These are phyloP conservation scores for Rheum nobile DNA, from an alignment of 148 eudicot species.

Conservation along the genomic window DNA sequence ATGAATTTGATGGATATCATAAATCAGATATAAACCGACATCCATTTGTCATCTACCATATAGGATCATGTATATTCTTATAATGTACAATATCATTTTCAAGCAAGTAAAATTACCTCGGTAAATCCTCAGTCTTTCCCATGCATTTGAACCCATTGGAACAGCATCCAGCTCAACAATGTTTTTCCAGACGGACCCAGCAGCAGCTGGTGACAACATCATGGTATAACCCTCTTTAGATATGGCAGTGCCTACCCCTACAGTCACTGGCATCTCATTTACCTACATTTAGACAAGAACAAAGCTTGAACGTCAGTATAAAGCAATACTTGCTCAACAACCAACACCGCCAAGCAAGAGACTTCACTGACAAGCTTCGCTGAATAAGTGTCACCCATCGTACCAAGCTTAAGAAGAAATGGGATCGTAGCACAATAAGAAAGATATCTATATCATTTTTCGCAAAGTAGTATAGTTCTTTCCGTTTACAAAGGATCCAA, in stretches of 20 bases:
- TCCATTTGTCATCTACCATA: not conserved
- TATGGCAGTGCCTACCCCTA: slow-evolving; percentile 48
- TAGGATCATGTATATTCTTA: not conserved
- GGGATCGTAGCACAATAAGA: not conserved
- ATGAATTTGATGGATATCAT: not conserved
- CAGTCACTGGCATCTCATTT: slow-evolving; percentile 59
- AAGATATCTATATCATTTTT: not conserved
- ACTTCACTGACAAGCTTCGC: not conserved
- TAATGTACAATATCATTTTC: not conserved
- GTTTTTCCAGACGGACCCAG: slow-evolving; percentile 41
- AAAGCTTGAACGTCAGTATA: not conserved
- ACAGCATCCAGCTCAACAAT: slow-evolving; percentile 33
- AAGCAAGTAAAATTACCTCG: slow-evolving; percentile 25
- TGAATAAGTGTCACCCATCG: not conserved
- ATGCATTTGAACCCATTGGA: slow-evolving; percentile 54
- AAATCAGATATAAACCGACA: not conserved
- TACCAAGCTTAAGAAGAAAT: not conserved
- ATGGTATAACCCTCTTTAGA: slow-evolving; percentile 54
- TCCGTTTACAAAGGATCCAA: not conserved
- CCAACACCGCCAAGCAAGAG: not conserved
- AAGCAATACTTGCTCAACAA: not conserved
- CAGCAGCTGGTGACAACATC: slow-evolving; percentile 52
- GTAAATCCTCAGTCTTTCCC: slow-evolving; percentile 51
- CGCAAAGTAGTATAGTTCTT: not conserved
- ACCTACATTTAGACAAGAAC: slow-evolving; percentile 27